Base-by-base conservation (phyloP, 768 basidiomycete species). In the Suillus subluteus region DNA sequence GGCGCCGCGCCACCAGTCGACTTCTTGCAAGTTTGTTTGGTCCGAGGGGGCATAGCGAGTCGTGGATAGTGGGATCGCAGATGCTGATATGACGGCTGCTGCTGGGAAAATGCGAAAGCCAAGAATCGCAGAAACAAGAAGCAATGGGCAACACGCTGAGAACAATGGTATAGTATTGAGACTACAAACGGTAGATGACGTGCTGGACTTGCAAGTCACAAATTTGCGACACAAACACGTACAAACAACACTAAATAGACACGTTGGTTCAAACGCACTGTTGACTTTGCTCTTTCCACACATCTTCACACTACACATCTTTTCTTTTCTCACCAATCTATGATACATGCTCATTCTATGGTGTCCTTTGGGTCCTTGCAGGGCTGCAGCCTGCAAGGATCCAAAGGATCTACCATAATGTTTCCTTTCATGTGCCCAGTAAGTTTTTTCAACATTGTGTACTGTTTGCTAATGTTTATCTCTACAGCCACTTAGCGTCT, bases 361-460 rank as follows among this genome's bases (percentile, higher is more conserved):
- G n/a, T n/a, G n/a, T n/a, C 26, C 52, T 54, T 54, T 54, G 52
- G 26, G 16, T 54, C 26, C 26, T 54, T 54, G 52, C 52, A 54
- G 52, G 52, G 30, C 52, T 54, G 52, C 52, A 54, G 26, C 52
- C 52, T 54, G 52, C 52, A 54, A 54, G 52, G 52, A 54, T 54
- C 26, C 52, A 54, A 54, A 54, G 52, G 52, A 52, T 52, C 50
- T 52, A 52, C 50, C 50, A 52, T 52, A 30, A 52, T 52, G 26
- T 16, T 6, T 30, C 15, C 50, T 52, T 52, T 52, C 50, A 52
- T n/a, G n/a, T 30, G 13, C 15, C 0, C 7, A 16, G 13, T 52
- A 52, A 52, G 26, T 26, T 52, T 52, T 52, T 52, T 52, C 48
- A 15, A 15, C 50, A 30, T 52, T 52, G 50, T 52, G 15, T 52